These are phyloP conservation scores for Penicillium odoratum DNA, from an alignment of 495 filamentous ascomycete genomes.

Conservation along the genomic window DNA sequence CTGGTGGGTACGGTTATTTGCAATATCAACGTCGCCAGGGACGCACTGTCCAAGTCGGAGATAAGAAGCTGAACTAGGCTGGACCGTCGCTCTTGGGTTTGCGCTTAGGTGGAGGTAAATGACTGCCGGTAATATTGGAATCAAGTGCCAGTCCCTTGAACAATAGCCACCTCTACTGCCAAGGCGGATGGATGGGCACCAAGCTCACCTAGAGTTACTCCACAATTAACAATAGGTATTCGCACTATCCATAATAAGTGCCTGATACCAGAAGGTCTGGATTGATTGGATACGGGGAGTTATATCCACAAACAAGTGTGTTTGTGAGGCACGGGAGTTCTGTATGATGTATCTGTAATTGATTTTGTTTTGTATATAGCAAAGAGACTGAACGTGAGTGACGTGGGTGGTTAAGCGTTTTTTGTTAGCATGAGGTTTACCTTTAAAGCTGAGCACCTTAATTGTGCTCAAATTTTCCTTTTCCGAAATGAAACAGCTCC, in stretches of 20 bases:
- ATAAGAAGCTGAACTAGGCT: slow-evolving; percentile 19
- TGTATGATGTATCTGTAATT: background rate
- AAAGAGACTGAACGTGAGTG: background rate
- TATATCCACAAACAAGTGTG: too few relatives aligned
- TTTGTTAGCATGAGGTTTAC: background rate
- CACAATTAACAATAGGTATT: too few relatives aligned
- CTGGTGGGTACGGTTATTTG: slow-evolving; percentile 15
- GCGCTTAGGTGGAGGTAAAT: background rate
- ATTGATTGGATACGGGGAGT: too few relatives aligned
- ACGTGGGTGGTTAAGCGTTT: background rate
- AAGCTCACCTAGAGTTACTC: too few relatives aligned
- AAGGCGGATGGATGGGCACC: too few relatives aligned
- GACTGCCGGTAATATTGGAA: too few relatives aligned
- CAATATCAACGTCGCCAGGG: slow-evolving; percentile 16
- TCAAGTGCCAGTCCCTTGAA: too few relatives aligned
- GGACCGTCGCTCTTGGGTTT: background rate
- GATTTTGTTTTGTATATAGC: background rate
- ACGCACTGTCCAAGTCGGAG: slow-evolving; percentile 9
- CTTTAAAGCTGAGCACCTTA: background rate
- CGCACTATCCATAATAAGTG: too few relatives aligned
- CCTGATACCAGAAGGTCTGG: too few relatives aligned
- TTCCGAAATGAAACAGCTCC: background rate
- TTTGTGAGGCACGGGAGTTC: too few relatives aligned
- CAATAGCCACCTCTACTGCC: too few relatives aligned
- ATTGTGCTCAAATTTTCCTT: background rate